A percentile compares a stretch with the other conserved stretches of the same genome.
phyloP scores from a whole-genome alignment of 352 stramenopile genomes.

The Peronosclerospora sorghi region DNA sequence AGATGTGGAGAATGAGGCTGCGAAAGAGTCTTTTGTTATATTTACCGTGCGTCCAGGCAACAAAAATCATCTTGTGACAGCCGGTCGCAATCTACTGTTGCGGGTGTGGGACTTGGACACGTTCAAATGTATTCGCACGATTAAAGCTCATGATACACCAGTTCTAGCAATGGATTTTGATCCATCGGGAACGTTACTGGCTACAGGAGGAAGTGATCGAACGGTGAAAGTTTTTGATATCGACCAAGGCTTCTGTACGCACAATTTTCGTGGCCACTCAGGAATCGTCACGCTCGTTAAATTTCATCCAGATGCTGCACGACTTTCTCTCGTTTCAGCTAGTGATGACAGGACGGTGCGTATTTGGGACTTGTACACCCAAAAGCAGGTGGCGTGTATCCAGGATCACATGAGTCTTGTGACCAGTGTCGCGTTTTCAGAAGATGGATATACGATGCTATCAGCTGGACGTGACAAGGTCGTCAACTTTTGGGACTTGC shows the following conservation, averaged over 20 bases:
- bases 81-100: constrained; percentile 74
- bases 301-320: constrained; percentile 67
- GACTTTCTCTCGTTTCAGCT: constrained; percentile 60
- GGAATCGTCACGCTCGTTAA: constrained; percentile 83
- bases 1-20: constrained; percentile 63
- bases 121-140: constrained; percentile 61
- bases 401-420: constrained; percentile 92
- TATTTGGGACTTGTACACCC: constrained; percentile 77
- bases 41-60: constrained; percentile 60
- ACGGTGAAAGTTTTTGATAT: constrained; percentile 92
- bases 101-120: constrained; percentile 81
- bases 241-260: constrained; percentile 87
- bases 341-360: constrained; percentile 72
- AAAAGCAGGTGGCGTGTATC: constrained; percentile 83
- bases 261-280: constrained; percentile 85
- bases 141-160: constrained; percentile 66
- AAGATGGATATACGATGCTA: constrained; percentile 75
- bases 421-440: constrained; percentile 87
- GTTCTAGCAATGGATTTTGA: constrained; percentile 85
- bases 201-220: constrained; percentile 93
- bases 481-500: constrained; percentile 86
- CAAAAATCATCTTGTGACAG: constrained; percentile 76
- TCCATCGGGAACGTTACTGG: constrained; percentile 86
- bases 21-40: constrained; percentile 76
- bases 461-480: constrained; percentile 90